Conservation (phyloP, 2,329 filamentous ascomycete genomes). For the Aspergillus candidus region DNA sequence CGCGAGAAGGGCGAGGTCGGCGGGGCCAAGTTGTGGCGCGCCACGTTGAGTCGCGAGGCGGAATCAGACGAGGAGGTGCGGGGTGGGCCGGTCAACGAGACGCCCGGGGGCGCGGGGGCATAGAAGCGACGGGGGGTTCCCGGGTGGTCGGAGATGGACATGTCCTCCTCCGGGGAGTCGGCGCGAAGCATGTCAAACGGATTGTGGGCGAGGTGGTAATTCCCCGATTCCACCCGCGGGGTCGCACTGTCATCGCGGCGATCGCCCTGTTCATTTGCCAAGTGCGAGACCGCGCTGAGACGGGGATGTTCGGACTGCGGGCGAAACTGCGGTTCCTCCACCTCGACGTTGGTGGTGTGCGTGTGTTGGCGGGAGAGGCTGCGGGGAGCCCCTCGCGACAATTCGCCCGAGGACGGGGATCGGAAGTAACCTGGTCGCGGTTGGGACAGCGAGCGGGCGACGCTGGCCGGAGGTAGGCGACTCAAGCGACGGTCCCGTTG, state of each 20-base stretch:
- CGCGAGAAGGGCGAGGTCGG: slow-evolving; percentile 41
- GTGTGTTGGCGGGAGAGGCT: slow-evolving; percentile 35
- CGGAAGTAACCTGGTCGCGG: slow-evolving; percentile 77
- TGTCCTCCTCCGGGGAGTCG: slow-evolving; percentile 29
- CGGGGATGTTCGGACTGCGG: slow-evolving; percentile 70
- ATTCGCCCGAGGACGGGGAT: slow-evolving; percentile 59
- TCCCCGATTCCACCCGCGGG: slow-evolving; percentile 19
- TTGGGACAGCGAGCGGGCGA: slow-evolving; percentile 73
- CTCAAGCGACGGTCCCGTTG: slow-evolving; percentile 74
- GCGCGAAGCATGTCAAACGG: slow-evolving; percentile 24
- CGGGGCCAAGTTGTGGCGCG: slow-evolving; percentile 38
- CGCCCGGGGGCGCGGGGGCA: slow-evolving; percentile 9
- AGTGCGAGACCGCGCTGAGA: slow-evolving; percentile 55
- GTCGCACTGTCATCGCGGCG: slow-evolving; percentile 36
- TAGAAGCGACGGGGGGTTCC: slow-evolving; percentile 18
- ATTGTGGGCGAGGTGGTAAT: slow-evolving; percentile 12
- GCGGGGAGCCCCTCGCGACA: slow-evolving; percentile 12
- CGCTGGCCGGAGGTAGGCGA: slow-evolving; percentile 73
- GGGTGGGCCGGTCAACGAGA: slow-evolving; percentile 19
- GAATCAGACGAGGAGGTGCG: slow-evolving; percentile 34
- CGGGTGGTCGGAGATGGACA: slow-evolving; percentile 9
- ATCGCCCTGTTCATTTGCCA: slow-evolving; percentile 26
- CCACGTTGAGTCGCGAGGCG: slow-evolving; percentile 32
- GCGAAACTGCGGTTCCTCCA: slow-evolving; percentile 46
- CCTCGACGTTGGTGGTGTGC: slow-evolving; percentile 29